phyloP scores from a whole-genome alignment of 306 rosid genomes.

The Psophocarpus tetragonolobus region DNA sequence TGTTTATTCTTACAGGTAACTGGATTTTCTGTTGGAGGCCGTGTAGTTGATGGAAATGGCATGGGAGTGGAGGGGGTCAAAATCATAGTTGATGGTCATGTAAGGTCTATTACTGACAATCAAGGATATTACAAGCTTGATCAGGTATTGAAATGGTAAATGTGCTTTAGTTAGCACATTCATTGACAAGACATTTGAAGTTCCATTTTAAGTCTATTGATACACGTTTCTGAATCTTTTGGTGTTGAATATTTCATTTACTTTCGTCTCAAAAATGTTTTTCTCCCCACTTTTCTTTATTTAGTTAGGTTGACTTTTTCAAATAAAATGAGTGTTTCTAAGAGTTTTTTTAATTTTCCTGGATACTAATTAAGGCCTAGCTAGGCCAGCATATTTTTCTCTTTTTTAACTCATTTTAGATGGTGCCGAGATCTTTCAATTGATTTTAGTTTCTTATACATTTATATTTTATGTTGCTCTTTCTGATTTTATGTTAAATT shows the following conservation, averaged over 20 bases:
- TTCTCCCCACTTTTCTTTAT: not conserved
- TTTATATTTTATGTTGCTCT: conserved; percentile 4
- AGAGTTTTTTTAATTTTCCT: conserved; percentile 16
- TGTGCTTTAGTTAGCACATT: conserved; percentile 22
- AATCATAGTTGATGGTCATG: conserved; percentile 90
- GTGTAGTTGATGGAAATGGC: conserved; percentile 84
- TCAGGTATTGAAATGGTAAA: conserved; percentile 60
- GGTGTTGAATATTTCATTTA: conserved; percentile 4
- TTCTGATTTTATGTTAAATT: conserved; percentile 34
- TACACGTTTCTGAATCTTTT: conserved; percentile 4
- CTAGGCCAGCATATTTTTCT: not conserved
- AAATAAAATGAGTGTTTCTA: conserved; percentile 14
- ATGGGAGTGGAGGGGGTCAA: conserved; percentile 88
- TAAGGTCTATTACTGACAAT: conserved; percentile 83
- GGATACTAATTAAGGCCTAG: not conserved
- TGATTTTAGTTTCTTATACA: conserved; percentile 10
- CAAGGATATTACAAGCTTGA: conserved; percentile 97
- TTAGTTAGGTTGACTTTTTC: conserved; percentile 4
- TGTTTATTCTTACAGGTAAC: conserved; percentile 67
- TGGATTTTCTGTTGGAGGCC: conserved; percentile 98
- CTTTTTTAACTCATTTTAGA: not conserved
- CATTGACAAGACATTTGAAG: not conserved
- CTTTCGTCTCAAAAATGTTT: conserved; percentile 1
- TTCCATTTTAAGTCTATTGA: conserved; percentile 16
- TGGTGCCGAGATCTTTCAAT: conserved; percentile 8